Evolutionary conservation across 768 basidiomycete genomes (phyloP).

Genomic region (Chalciporus piperatus): DNA sequence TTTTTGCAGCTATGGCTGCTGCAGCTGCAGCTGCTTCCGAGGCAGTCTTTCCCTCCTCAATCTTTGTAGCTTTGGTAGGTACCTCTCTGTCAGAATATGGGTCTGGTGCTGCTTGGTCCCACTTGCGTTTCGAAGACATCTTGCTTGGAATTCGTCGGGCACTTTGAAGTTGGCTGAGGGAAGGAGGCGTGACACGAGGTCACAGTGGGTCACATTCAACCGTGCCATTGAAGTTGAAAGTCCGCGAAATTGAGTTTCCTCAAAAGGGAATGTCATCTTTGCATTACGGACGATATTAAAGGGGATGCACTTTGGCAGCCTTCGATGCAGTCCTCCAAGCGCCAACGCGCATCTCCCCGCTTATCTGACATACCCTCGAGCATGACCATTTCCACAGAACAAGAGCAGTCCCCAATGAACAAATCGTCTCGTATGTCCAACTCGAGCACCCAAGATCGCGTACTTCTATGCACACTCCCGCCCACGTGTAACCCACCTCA

Average conservation of each 20-base stretch:
- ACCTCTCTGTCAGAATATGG: slow-evolving; percentile 37
- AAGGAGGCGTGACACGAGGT: slow-evolving; percentile 3
- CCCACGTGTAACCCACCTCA: slow-evolving; percentile 73
- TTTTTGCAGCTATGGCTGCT: slow-evolving; percentile 91
- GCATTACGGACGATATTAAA: background rate
- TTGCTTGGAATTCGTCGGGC: background rate
- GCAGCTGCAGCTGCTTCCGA: slow-evolving; percentile 67
- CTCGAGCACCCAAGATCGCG: slow-evolving; percentile 28
- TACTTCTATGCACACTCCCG: slow-evolving; percentile 69
- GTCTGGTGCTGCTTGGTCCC: slow-evolving; percentile 66
- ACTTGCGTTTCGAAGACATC: slow-evolving; percentile 78
- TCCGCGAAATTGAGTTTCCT: slow-evolving; percentile 14
- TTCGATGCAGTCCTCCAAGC: slow-evolving; percentile 31
- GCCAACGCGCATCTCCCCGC: slow-evolving; percentile 28
- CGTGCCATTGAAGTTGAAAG: slow-evolving; percentile 19
- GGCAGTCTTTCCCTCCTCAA: slow-evolving; percentile 50
- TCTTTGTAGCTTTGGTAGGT: slow-evolving; percentile 45
- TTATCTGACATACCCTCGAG: slow-evolving; percentile 33
- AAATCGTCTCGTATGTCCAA: slow-evolving; percentile 33
- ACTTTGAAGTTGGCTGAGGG: background rate
- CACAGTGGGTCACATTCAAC: slow-evolving; percentile 8
- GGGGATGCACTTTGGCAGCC: background rate
- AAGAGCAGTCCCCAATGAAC: slow-evolving; percentile 26
- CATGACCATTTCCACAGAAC: slow-evolving; percentile 20
- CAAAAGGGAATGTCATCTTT: background rate